Base-by-base conservation (phyloP, 1,139 yeast species). In the Yamadazyma kanchanaburiensis region DNA sequence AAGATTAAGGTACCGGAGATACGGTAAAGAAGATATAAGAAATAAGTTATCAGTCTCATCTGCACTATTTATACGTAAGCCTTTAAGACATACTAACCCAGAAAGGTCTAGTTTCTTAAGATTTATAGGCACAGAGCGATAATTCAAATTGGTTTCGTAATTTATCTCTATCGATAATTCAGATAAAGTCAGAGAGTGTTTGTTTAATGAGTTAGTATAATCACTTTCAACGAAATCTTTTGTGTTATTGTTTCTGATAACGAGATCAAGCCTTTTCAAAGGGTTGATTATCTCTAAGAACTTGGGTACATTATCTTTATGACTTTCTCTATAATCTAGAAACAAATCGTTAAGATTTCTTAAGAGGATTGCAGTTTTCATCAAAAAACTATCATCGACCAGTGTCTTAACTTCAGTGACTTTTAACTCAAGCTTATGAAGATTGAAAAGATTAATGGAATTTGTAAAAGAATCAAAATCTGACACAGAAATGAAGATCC, bases 311-410 rank as follows among this genome's bases (percentile, higher is more conserved):
- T 64, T 53, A 43, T 74, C 80, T 7, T 53, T 48, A 12, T 49
- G 30, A 2, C 67, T 55, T 38, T 75, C 77, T 27, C 74, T 55
- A 33, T 61, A 58, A 41, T 75, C 78, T 2, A 76, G 41, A 14
- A 56, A 51, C 19, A 76, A 43, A 18, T 48, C 46, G 18, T 43
- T 46, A 23, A 72, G 37, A 9, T 38, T 46, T 2, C 18, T 32
- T 22, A 70, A 43, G 16, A 49, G 34, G 0, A 52, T 52, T 0
- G 53, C 54, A 4, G 69, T 36, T 7, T 37, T 28, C 1, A 33
- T 27, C n/a, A 71, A 43, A 30, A 58, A 16, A 44, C 44, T 28
- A 45, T 43, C 24, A 48, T 28, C n/a, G 18, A 24, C 17, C 14
- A 12, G 16, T 11, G 18, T 8, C 25, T 48, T 55, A 28, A 43